phyloP scores from a whole-genome alignment of 257 asterid genomes.

The Nicotiana noctiflora region DNA sequence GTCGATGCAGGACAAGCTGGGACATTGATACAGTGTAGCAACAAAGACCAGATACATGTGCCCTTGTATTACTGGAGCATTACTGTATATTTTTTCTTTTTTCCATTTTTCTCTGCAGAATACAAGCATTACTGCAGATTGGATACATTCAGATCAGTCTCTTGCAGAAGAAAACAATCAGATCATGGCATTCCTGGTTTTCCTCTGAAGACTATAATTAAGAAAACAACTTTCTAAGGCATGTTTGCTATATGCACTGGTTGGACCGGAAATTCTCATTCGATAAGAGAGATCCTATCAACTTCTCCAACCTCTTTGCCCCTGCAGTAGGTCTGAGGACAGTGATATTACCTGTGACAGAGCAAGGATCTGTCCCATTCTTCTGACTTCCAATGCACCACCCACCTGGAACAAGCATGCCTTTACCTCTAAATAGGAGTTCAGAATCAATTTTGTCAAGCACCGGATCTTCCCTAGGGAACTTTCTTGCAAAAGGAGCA shows the following conservation, averaged over 20 bases:
- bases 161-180: not conserved
- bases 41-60: not conserved
- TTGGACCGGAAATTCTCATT: slow-evolving; percentile 54
- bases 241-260: slow-evolving; percentile 57
- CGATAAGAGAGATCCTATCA: slow-evolving; percentile 51
- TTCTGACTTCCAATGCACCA: slow-evolving; percentile 67
- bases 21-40: not conserved
- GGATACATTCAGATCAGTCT: not conserved
- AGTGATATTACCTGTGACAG: slow-evolving; percentile 53
- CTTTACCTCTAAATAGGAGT: slow-evolving; percentile 55
- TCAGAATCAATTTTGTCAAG: slow-evolving; percentile 68
- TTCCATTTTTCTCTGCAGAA: not conserved
- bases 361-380: slow-evolving; percentile 84
- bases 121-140: slow-evolving; percentile 2
- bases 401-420: slow-evolving; percentile 80
- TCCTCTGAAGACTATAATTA: slow-evolving; percentile 9
- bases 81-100: not conserved
- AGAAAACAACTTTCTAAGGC: slow-evolving; percentile 10
- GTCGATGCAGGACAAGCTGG: slow-evolving; percentile 3
- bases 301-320: slow-evolving; percentile 73
- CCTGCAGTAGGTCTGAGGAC: slow-evolving; percentile 65
- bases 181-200: not conserved
- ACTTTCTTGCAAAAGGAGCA: slow-evolving; percentile 90
- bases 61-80: not conserved
- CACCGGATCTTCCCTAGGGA: slow-evolving; percentile 68